Evolutionary conservation across 768 basidiomycete species (phyloP).

Genomic region (Boletus insuetus): DNA sequence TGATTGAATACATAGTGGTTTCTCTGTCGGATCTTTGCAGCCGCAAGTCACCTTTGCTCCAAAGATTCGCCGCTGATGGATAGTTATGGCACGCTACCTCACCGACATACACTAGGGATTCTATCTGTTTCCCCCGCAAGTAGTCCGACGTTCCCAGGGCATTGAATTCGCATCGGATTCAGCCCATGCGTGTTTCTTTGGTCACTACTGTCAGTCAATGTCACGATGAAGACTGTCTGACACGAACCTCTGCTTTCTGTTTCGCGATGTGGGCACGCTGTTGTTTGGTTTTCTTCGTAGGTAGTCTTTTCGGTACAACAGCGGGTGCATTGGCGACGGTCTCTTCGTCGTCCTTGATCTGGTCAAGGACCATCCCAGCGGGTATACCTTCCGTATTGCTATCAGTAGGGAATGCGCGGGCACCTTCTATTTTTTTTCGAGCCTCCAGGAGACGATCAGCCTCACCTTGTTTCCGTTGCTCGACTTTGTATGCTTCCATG

Average conservation of each 20-base stretch:
- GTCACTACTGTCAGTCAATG: background rate
- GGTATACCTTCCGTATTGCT: constrained; percentile 39
- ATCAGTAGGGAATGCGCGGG: constrained; percentile 34
- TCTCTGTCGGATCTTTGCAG: too few species aligned
- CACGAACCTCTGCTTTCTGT: constrained; percentile 39
- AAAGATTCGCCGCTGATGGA: background rate
- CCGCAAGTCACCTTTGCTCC: background rate
- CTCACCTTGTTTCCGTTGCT: constrained; percentile 54
- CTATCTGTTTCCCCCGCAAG: too few species aligned
- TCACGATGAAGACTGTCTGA: background rate
- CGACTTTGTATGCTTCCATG: constrained; percentile 60
- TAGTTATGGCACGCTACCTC: too few species aligned
- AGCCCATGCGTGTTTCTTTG: background rate
- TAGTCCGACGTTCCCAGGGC: too few species aligned
- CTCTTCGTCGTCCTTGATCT: constrained; percentile 40
- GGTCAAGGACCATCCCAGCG: constrained; percentile 66
- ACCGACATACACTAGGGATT: too few species aligned
- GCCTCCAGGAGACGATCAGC: constrained; percentile 51
- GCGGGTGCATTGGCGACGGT: constrained; percentile 31
- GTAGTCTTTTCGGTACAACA: constrained; percentile 38
- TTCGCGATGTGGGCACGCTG: constrained; percentile 69
- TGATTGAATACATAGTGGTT: too few species aligned
- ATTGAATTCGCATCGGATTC: too few species aligned
- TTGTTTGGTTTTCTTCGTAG: constrained; percentile 54
- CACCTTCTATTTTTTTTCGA: constrained; percentile 55